These are phyloP conservation scores for Leishmania tropica DNA, from an alignment of 208 protist species.

Conservation along the genomic window DNA sequence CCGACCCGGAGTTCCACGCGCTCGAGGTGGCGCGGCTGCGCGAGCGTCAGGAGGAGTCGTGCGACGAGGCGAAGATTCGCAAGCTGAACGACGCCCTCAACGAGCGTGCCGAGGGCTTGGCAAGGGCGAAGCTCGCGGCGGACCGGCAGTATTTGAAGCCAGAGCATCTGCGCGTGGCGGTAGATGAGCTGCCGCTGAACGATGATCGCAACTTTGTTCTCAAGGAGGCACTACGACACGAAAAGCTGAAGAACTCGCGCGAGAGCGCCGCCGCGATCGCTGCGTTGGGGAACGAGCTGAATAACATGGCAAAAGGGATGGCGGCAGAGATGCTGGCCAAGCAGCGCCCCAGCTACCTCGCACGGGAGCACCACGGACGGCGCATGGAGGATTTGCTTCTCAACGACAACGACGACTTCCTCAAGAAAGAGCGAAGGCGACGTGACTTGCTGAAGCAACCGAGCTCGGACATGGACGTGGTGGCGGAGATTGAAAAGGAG, in stretches of 20 bases:
- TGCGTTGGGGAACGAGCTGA: constrained; percentile 31
- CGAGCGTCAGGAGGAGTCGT: constrained; percentile 35
- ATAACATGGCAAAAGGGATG: constrained; percentile 39
- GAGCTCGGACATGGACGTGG: constrained; percentile 17
- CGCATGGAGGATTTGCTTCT: constrained; percentile 36
- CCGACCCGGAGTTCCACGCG: constrained; percentile 53
- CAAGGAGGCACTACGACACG: constrained; percentile 47
- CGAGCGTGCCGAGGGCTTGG: constrained; percentile 50
- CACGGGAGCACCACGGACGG: constrained; percentile 41
- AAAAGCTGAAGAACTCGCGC: constrained; percentile 29
- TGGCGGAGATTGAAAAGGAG: constrained; percentile 27
- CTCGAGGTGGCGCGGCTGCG: constrained; percentile 61
- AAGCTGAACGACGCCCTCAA: constrained; percentile 52
- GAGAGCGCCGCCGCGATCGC: constrained; percentile 25
- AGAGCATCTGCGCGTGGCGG: constrained; percentile 42
- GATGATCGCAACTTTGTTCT: constrained; percentile 42
- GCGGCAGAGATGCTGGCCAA: constrained; percentile 44
- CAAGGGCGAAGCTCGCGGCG: constrained; percentile 27
- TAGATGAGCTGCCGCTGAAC: constrained; percentile 56
- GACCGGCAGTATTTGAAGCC: constrained; percentile 54
- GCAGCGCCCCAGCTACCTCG: constrained; percentile 50
- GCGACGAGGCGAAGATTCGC: constrained; percentile 34
- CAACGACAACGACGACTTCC: constrained; percentile 48
- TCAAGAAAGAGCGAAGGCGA: constrained; percentile 41
- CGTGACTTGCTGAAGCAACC: constrained; percentile 41